phyloP scores from a whole-genome alignment of 345 rosid species.

The Stellera chamaejasme region DNA sequence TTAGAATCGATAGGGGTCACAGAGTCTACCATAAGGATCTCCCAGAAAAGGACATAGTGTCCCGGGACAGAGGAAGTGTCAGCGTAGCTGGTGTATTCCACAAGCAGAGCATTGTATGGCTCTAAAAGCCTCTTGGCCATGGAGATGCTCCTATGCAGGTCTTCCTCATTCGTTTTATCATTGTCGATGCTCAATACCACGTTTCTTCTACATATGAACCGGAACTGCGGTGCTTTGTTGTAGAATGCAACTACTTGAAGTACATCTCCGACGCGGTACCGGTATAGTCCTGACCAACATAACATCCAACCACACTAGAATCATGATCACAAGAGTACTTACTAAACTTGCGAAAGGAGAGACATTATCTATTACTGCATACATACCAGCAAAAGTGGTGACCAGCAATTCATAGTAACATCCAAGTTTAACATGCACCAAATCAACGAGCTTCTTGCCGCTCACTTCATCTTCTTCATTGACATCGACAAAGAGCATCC shows the following conservation, averaged over 20 bases:
- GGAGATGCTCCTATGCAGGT: slow-evolving; percentile 48
- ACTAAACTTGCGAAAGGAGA: not conserved
- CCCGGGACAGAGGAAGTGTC: slow-evolving; percentile 55
- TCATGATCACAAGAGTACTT: not conserved
- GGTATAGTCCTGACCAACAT: slow-evolving; percentile 30
- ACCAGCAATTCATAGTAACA: slow-evolving; percentile 55
- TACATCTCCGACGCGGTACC: slow-evolving; percentile 59
- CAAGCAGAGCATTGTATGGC: slow-evolving; percentile 36
- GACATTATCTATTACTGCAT: not conserved
- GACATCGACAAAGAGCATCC: slow-evolving; percentile 22
- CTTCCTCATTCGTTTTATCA: slow-evolving; percentile 64
- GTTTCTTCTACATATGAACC: slow-evolving; percentile 58
- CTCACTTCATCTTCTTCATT: slow-evolving; percentile 41
- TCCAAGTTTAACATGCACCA: slow-evolving; percentile 42
- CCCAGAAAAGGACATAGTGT: slow-evolving; percentile 61
- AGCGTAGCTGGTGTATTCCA: slow-evolving; percentile 55
- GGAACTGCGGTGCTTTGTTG: slow-evolving; percentile 55
- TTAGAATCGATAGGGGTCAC: slow-evolving; percentile 16
- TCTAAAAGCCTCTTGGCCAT: slow-evolving; percentile 41
- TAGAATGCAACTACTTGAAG: slow-evolving; percentile 55
- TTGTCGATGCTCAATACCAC: slow-evolving; percentile 58
- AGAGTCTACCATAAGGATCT: slow-evolving; percentile 20
- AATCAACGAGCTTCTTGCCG: slow-evolving; percentile 35
- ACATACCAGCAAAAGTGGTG: slow-evolving; percentile 58
- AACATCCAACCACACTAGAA: not conserved